phyloP scores from a whole-genome alignment of 306 rosid genomes.

The Trifolium dubium region DNA sequence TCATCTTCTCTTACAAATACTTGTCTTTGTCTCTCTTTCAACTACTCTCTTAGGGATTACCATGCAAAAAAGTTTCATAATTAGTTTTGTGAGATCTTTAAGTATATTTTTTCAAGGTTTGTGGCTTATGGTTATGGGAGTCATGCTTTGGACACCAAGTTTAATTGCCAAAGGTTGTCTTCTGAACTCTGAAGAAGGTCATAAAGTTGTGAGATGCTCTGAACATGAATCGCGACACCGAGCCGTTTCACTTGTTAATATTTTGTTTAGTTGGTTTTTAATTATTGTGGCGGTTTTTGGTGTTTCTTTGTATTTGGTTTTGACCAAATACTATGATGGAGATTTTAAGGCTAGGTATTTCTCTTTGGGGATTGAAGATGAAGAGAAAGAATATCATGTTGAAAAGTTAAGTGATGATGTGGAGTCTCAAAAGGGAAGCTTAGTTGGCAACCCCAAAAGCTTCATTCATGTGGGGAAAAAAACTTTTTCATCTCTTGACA shows the following conservation, averaged over 20 bases:
- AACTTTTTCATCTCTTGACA: constrained; percentile 44
- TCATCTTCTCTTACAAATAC: constrained; percentile 63
- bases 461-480: constrained; percentile 56
- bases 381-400: constrained; percentile 14
- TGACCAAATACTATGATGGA: constrained; percentile 49
- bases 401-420: constrained; percentile 49
- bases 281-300: constrained; percentile 50
- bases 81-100: constrained; percentile 66
- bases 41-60: constrained; percentile 66
- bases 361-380: constrained; percentile 46
- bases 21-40: constrained; percentile 49
- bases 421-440: constrained; percentile 57
- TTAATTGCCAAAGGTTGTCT: constrained; percentile 71
- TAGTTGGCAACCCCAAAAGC: constrained; percentile 41
- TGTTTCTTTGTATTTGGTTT: constrained; percentile 48
- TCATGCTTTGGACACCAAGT: constrained; percentile 73
- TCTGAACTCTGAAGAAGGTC: constrained; percentile 63
- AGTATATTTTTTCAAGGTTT: constrained; percentile 72
- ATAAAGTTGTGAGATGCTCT: constrained; percentile 61
- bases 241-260: constrained; percentile 62
- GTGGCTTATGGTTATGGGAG: constrained; percentile 73
- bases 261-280: constrained; percentile 76
- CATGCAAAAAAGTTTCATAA: constrained; percentile 51
- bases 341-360: constrained; percentile 43
- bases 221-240: constrained; percentile 59